A percentile compares a stretch with the other conserved stretches of the same genome.
phyloP scores from a whole-genome alignment of 352 stramenopile genomes.

The Globisporangium irregulare region DNA sequence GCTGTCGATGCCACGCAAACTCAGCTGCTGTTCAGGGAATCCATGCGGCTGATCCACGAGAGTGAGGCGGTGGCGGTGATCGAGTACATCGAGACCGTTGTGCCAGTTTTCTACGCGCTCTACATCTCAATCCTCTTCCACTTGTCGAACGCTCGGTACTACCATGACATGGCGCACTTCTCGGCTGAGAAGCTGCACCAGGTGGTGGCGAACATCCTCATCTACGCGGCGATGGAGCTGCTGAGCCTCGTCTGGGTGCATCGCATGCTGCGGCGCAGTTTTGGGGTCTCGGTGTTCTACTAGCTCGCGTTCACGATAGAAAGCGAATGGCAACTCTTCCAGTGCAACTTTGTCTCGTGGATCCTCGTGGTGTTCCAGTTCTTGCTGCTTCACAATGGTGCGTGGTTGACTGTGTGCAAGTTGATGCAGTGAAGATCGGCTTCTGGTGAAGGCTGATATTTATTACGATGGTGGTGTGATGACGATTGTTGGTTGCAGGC shows the following conservation, averaged over 20 bases:
- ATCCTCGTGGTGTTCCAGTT: slow-evolving; percentile 3
- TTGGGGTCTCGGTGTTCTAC: slow-evolving; percentile 21
- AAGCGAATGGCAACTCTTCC: not conserved
- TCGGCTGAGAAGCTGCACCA: not conserved
- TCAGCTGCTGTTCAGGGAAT: too few species aligned
- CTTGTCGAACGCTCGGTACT: slow-evolving; percentile 20
- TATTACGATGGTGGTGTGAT: too few species aligned
- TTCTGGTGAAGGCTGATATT: too few species aligned
- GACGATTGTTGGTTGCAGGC: too few species aligned
- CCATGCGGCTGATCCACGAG: not conserved
- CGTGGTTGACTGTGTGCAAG: too few species aligned
- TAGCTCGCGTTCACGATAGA: slow-evolving; percentile 21
- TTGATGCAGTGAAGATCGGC: too few species aligned
- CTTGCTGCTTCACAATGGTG: not conserved
- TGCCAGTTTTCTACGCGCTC: slow-evolving; percentile 23
- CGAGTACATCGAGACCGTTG: slow-evolving; percentile 29
- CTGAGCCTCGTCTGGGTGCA: slow-evolving; percentile 19
- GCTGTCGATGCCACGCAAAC: too few species aligned
- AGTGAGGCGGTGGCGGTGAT: slow-evolving; percentile 25
- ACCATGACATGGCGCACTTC: slow-evolving; percentile 7
- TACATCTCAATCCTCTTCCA: slow-evolving; percentile 18
- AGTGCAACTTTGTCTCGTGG: not conserved
- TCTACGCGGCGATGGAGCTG: slow-evolving; percentile 23
- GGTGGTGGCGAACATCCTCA: slow-evolving; percentile 18
- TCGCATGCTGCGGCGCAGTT: slow-evolving; percentile 10